Conservation (phyloP, 495 filamentous ascomycete genomes). For the Xylaria flabelliformis region DNA sequence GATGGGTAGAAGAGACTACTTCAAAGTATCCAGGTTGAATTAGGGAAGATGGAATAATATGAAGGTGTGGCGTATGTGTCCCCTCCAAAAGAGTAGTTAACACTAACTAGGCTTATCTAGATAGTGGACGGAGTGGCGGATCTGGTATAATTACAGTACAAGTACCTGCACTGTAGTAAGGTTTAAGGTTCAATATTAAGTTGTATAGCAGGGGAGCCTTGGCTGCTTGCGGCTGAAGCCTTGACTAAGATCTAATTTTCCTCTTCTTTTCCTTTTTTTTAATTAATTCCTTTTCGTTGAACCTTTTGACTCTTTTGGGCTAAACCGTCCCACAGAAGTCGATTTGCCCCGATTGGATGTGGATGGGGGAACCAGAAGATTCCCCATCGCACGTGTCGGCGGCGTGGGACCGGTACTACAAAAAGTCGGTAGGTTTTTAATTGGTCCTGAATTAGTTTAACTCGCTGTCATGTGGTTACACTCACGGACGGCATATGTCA, state of each 20-base stretch:
- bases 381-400: neutral
- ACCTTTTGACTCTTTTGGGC: neutral
- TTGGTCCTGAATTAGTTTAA: no score
- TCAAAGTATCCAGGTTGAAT: neutral
- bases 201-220: no score
- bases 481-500: no score
- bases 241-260: neutral
- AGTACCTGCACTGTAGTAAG: neutral
- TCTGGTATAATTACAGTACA: neutral
- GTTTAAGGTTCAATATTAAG: neutral
- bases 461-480: no score
- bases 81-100: neutral
- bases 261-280: neutral
- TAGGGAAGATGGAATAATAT: neutral
- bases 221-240: conserved; percentile 14
- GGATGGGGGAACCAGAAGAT: neutral
- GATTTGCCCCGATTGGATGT: neutral
- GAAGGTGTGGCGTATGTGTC: conserved; percentile 3
- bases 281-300: neutral
- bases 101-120: neutral
- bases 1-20: neutral
- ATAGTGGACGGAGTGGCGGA: neutral
- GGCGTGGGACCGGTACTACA: neutral
- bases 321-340: neutral
- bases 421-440: no score